Conservation (phyloP, 306 rosid genomes). For the Citrullus amarus region DNA sequence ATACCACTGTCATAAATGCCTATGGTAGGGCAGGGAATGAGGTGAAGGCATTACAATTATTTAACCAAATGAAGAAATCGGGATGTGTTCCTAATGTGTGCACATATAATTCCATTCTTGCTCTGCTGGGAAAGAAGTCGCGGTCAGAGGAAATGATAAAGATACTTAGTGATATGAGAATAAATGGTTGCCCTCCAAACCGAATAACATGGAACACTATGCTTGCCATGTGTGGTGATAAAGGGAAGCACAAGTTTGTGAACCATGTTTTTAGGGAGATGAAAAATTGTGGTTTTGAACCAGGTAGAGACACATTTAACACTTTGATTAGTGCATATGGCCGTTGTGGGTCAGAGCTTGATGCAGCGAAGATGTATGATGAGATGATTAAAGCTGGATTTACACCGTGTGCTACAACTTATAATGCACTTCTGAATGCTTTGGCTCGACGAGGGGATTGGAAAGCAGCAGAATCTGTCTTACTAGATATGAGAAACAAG, state of each 20-base stretch:
- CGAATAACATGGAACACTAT: slow-evolving; percentile 84
- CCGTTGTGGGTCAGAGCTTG: slow-evolving; percentile 79
- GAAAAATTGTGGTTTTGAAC: slow-evolving; percentile 90
- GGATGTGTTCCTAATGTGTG: slow-evolving; percentile 79
- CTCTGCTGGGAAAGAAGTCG: slow-evolving; percentile 68
- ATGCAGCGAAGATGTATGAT: slow-evolving; percentile 54
- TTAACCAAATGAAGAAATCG: slow-evolving; percentile 64
- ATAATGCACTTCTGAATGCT: slow-evolving; percentile 83
- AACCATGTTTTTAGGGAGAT: slow-evolving; percentile 63
- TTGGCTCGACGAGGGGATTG: slow-evolving; percentile 75
- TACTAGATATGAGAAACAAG: slow-evolving; percentile 58
- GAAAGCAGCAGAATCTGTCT: slow-evolving; percentile 72
- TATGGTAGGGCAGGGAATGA: slow-evolving; percentile 71
- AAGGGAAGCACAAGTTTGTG: slow-evolving; percentile 62
- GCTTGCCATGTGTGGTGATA: slow-evolving; percentile 81
- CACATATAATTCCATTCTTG: slow-evolving; percentile 71
- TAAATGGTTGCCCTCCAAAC: slow-evolving; percentile 68
- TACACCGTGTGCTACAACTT: slow-evolving; percentile 65
- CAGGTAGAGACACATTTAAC: slow-evolving; percentile 89
- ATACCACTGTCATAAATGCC: slow-evolving; percentile 78
- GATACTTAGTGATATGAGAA: slow-evolving; percentile 69
- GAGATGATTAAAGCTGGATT: slow-evolving; percentile 85
- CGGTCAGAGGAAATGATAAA: slow-evolving; percentile 60
- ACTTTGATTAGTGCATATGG: slow-evolving; percentile 86
- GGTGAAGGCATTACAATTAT: slow-evolving; percentile 60